Conservation (phyloP, 345 rosid species). For the rapeseed (Brassica napus) region Da-Ae NC_063452.1:38232001-38232500, state of each 20-base stretch:
- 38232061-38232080: conserved; percentile 86
- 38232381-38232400: conserved; percentile 92
- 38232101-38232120: conserved; percentile 89
- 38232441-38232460: conserved; percentile 18
- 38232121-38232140: conserved; percentile 52
- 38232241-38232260: conserved; percentile 91
- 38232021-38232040: conserved; percentile 1
- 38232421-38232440: conserved; percentile 68
- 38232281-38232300: conserved; percentile 14
- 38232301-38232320: conserved; percentile 21
- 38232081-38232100: conserved; percentile 78
- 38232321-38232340: conserved; percentile 31
- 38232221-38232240: conserved; percentile 87
- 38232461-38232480: not conserved
- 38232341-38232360: conserved; percentile 23
- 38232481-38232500: not conserved
- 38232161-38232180: conserved; percentile 23
- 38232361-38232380: conserved; percentile 76
- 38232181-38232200: conserved; percentile 65
- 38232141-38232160: conserved; percentile 33
- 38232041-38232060: conserved; percentile 37
- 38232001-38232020: conserved; percentile 21
- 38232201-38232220: conserved; percentile 98
- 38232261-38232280: conserved; percentile 16
- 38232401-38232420: conserved; percentile 97